phyloP scores from a whole-genome alignment of 2,329 filamentous ascomycete genomes.

The Fusarium redolens region DNA sequence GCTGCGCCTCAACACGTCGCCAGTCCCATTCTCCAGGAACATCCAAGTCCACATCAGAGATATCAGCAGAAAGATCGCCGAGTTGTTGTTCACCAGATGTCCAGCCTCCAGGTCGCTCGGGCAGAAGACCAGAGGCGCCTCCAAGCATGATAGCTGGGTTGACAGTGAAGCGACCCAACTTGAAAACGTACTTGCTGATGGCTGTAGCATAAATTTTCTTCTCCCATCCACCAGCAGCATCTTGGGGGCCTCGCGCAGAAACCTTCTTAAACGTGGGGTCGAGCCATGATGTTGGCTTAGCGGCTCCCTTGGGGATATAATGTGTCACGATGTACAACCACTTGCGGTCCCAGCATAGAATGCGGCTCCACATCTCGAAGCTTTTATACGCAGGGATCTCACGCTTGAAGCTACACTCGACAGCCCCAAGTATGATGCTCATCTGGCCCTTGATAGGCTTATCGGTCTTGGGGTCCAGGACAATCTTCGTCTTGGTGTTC shows the following conservation, averaged over 20 bases:
- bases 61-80: constrained; percentile 53
- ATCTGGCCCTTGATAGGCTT: constrained; percentile 65
- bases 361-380: constrained; percentile 79
- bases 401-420: constrained; percentile 77
- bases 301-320: constrained; percentile 73
- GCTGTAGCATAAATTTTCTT: constrained; percentile 77
- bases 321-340: constrained; percentile 83
- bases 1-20: constrained; percentile 65
- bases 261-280: constrained; percentile 58
- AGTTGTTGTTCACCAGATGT: constrained; percentile 57
- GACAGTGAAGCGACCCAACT: constrained; percentile 84
- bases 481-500: constrained; percentile 62
- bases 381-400: constrained; percentile 77
- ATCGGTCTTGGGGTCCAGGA: constrained; percentile 60
- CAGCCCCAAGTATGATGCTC: constrained; percentile 76
- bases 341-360: constrained; percentile 82
- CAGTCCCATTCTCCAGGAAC: constrained; percentile 65
- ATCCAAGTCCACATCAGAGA: constrained; percentile 51
- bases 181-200: constrained; percentile 84
- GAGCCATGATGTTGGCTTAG: constrained; percentile 65
- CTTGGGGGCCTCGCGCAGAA: constrained; percentile 53
- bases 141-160: constrained; percentile 81
- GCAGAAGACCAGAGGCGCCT: constrained; percentile 75
- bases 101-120: constrained; percentile 76
- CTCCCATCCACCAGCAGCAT: constrained; percentile 60